Conservation (phyloP, 805 yeast genomes). For the Sporopachydermia quercuum region DNA sequence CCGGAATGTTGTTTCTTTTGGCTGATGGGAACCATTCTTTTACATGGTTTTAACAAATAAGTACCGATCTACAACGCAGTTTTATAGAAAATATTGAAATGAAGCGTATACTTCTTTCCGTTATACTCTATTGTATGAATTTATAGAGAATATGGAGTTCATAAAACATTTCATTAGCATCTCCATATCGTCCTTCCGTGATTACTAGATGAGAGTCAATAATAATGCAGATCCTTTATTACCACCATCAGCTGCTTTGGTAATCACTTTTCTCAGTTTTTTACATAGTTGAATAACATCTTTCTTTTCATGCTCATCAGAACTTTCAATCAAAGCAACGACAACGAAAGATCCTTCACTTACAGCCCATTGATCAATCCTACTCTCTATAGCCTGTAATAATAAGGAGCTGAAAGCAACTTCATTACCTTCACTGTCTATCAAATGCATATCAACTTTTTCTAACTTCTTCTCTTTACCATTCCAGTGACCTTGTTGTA, state of each 20-base stretch:
- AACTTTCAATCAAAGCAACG: slow-evolving; percentile 62
- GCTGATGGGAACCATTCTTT: too few species aligned
- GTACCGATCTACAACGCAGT: too few species aligned
- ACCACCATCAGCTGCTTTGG: slow-evolving; percentile 13
- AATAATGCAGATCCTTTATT: slow-evolving; percentile 17
- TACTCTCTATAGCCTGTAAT: slow-evolving; percentile 36
- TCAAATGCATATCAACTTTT: slow-evolving; percentile 28
- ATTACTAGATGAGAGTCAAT: neutral
- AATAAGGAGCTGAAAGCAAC: slow-evolving; percentile 29
- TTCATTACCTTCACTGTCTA: slow-evolving; percentile 46
- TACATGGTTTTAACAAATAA: too few species aligned
- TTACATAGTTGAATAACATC: slow-evolving; percentile 34
- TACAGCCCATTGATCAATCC: slow-evolving; percentile 53
- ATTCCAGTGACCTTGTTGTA: slow-evolving; percentile 79
- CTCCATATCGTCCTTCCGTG: too few species aligned
- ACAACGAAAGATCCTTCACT: slow-evolving; percentile 66
- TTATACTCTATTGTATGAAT: neutral
- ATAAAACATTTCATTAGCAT: too few species aligned
- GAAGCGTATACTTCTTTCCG: neutral
- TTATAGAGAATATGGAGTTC: neutral
- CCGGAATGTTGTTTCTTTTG: too few species aligned
- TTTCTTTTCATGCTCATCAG: slow-evolving; percentile 26
- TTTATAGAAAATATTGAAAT: too few species aligned
- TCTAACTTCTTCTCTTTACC: slow-evolving; percentile 39
- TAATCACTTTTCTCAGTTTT: slow-evolving; percentile 28